phyloP scores from a whole-genome alignment of 164 flowering plant genomes.

The Piper longum region DNA sequence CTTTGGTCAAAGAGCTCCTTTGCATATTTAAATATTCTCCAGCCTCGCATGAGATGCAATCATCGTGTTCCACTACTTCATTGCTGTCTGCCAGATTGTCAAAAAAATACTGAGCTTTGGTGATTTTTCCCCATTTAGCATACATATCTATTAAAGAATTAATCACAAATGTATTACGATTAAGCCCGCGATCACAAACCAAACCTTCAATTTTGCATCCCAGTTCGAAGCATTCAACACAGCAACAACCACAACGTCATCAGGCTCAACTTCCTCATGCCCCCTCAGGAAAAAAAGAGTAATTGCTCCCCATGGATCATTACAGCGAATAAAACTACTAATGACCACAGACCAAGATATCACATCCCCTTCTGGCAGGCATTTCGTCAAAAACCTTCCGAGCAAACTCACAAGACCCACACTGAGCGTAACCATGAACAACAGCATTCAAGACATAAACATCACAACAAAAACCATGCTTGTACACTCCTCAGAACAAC shows the following conservation, averaged over 20 bases:
- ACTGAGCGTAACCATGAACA: constrained; percentile 4
- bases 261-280: constrained; percentile 5
- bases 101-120: constrained; percentile 5
- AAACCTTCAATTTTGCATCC: constrained; percentile 6
- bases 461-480: constrained; percentile 6
- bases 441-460: constrained; percentile 6
- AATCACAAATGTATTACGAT: constrained; percentile 4
- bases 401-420: constrained; percentile 3
- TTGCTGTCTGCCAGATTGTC: constrained; percentile 7
- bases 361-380: constrained; percentile 6
- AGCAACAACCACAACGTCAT: constrained; percentile 7
- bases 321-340: constrained; percentile 6
- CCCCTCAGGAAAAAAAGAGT: constrained; percentile 8
- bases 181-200: neutral
- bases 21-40: constrained; percentile 7
- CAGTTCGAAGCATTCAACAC: constrained; percentile 6
- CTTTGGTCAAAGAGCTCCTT: constrained; percentile 5
- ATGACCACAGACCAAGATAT: constrained; percentile 9
- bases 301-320: constrained; percentile 7
- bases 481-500: constrained; percentile 1
- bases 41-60: constrained; percentile 9
- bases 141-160: constrained; percentile 15
- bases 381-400: constrained; percentile 8
- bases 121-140: constrained; percentile 7
- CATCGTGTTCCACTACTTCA: constrained; percentile 11